Conservation (phyloP, 2,329 filamentous ascomycete genomes). For the Colletotrichum echinochloae region DNA sequence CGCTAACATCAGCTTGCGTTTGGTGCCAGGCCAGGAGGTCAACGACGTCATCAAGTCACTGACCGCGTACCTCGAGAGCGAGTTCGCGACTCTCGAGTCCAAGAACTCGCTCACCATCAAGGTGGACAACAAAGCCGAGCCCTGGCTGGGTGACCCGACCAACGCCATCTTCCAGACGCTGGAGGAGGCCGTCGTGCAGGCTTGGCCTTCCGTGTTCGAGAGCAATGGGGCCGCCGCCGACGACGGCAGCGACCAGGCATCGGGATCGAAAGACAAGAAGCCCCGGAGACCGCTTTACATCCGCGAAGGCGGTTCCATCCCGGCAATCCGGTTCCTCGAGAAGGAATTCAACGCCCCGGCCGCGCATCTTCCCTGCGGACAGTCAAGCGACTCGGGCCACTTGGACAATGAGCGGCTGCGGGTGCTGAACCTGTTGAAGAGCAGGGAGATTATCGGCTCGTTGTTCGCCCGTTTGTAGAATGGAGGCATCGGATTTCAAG, state of each 20-base stretch:
- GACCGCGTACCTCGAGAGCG: conserved; percentile 72
- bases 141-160: conserved; percentile 92
- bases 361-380: conserved; percentile 92
- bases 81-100: conserved; percentile 81
- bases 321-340: conserved; percentile 91
- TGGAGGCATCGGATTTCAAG: background rate
- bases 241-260: background rate
- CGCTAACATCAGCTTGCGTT: conserved; percentile 87
- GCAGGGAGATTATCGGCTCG: conserved; percentile 87
- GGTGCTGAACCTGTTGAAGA: conserved; percentile 88
- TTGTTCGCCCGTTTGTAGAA: conserved; percentile 78
- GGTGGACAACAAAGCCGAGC: conserved; percentile 93
- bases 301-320: conserved; percentile 94
- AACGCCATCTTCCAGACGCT: conserved; percentile 93
- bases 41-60: conserved; percentile 79
- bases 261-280: conserved; percentile 44
- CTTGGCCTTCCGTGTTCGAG: conserved; percentile 75
- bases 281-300: conserved; percentile 85
- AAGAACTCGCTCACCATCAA: conserved; percentile 84
- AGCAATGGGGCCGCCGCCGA: conserved; percentile 41
- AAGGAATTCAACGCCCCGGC: conserved; percentile 94
- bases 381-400: conserved; percentile 94
- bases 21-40: conserved; percentile 94
- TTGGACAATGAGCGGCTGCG: conserved; percentile 94
- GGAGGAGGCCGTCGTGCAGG: conserved; percentile 84